Percentiles rank a stretch among this genome's conserved stretches.
phyloP scores from a whole-genome alignment of 371 early-diverging fungal species.

The Rhizopus arrhizus region DNA sequence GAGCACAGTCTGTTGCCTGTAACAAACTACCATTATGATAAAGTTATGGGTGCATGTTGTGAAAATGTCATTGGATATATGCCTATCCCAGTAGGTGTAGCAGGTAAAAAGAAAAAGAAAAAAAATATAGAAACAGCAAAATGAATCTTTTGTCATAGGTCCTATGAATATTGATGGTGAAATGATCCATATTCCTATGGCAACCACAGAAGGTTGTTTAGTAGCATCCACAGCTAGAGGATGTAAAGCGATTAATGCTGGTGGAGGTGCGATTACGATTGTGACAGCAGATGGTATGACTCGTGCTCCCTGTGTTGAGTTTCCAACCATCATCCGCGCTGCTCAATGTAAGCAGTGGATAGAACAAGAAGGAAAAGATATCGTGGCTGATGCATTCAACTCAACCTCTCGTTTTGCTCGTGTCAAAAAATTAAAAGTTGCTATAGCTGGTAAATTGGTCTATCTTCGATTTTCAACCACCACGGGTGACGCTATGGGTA shows the following conservation, averaged over 20 bases:
- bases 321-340: conserved; percentile 72
- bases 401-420: conserved; percentile 89
- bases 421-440: conserved; percentile 78
- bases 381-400: conserved; percentile 80
- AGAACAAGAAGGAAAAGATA: conserved; percentile 67
- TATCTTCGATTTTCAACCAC: conserved; percentile 87
- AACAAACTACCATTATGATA: conserved; percentile 85
- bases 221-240: conserved; percentile 94
- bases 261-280: conserved; percentile 86
- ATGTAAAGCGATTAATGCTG: conserved; percentile 90
- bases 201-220: conserved; percentile 94
- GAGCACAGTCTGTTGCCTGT: conserved; percentile 73
- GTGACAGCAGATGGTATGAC: conserved; percentile 92
- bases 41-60: conserved; percentile 91
- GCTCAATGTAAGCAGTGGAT: conserved; percentile 77
- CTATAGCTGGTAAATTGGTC: conserved; percentile 81
- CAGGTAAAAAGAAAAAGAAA: conserved; percentile 36
- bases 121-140: background rate
- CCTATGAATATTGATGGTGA: conserved; percentile 83
- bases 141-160: conserved; percentile 39
- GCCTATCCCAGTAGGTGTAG: conserved; percentile 93
- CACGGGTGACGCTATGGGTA: conserved; percentile 98
- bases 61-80: conserved; percentile 96
- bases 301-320: conserved; percentile 89
- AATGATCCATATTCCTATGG: conserved; percentile 88